phyloP scores from a whole-genome alignment of 371 early-diverging fungal genomes.

The Circinella minor region DNA sequence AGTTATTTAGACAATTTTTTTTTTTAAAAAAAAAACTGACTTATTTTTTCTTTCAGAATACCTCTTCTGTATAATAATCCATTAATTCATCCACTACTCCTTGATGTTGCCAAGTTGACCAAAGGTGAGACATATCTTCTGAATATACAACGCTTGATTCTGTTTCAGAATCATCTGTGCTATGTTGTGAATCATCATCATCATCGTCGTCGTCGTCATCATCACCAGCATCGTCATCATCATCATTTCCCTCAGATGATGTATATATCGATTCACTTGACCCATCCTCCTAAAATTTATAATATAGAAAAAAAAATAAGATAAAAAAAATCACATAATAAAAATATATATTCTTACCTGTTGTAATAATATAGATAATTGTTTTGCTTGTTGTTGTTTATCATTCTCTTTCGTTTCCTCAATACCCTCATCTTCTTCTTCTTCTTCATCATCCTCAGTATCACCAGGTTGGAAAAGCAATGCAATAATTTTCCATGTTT shows the following conservation, averaged over 20 bases:
- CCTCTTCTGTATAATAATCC: slow-evolving; percentile 78
- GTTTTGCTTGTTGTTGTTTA: background rate
- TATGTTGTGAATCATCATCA: background rate
- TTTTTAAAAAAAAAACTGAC: too few species aligned
- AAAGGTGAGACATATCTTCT: slow-evolving; percentile 30
- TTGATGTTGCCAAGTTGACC: slow-evolving; percentile 61
- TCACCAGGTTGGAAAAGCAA: slow-evolving; percentile 54
- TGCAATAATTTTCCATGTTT: slow-evolving; percentile 82
- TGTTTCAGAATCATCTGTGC: background rate
- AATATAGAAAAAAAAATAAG: background rate
- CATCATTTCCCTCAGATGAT: background rate
- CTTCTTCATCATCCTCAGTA: slow-evolving; percentile 21
- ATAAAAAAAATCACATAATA: background rate
- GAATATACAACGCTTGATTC: slow-evolving; percentile 1
- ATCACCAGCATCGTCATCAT: background rate
- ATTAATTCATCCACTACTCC: slow-evolving; percentile 61
- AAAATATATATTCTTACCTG: too few species aligned
- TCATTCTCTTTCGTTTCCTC: background rate
- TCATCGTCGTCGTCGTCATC: background rate
- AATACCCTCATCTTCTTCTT: background rate
- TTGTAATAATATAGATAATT: too few species aligned
- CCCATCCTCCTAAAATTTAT: background rate
- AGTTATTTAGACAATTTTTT: too few species aligned
- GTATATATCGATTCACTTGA: background rate
- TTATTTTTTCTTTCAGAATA: slow-evolving; percentile 15